phyloP scores from a whole-genome alignment of 2,329 filamentous ascomycete genomes.

The Sphaerostilbella broomeana region DNA sequence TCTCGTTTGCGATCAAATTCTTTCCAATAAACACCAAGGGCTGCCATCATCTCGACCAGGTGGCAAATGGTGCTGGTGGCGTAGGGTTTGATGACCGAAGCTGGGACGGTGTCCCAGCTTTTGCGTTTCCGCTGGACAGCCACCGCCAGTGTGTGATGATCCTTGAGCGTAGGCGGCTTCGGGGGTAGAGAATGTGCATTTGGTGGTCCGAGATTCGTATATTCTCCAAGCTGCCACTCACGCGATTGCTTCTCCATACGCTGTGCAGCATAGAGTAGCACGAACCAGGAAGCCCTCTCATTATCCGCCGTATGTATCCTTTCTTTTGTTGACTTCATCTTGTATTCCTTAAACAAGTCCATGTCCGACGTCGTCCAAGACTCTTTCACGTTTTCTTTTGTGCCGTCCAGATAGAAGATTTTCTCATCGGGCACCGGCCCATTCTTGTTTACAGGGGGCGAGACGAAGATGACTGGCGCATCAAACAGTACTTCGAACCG shows the following conservation, averaged over 20 bases:
- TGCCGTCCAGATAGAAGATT: conserved; percentile 36
- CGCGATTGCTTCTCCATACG: conserved; percentile 42
- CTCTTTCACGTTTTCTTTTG: conserved; percentile 26
- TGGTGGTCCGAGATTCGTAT: conserved; percentile 20
- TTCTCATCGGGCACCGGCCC: conserved; percentile 28
- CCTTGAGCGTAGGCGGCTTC: conserved; percentile 20
- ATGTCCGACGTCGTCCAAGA: conserved; percentile 29
- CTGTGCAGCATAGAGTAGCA: conserved; percentile 44
- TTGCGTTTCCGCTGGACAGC: conserved; percentile 41
- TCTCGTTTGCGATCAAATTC: conserved; percentile 47
- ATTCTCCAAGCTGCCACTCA: conserved; percentile 38
- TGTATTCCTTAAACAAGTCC: conserved; percentile 23
- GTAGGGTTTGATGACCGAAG: conserved; percentile 40
- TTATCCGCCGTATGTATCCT: conserved; percentile 49
- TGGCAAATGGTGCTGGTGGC: conserved; percentile 51
- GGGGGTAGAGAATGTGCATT: conserved; percentile 17
- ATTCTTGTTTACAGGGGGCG: conserved; percentile 32
- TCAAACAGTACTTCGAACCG: conserved; percentile 45
- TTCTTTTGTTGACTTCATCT: conserved; percentile 22
- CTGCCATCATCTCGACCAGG: conserved; percentile 47
- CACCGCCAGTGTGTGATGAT: conserved; percentile 36
- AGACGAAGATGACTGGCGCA: conserved; percentile 45
- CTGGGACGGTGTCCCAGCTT: conserved; percentile 48
- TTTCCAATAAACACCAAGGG: conserved; percentile 52
- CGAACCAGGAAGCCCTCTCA: conserved; percentile 49